phyloP scores from a whole-genome alignment of 139 green algal species.

The Chlamydomonas sphaeroides region DNA sequence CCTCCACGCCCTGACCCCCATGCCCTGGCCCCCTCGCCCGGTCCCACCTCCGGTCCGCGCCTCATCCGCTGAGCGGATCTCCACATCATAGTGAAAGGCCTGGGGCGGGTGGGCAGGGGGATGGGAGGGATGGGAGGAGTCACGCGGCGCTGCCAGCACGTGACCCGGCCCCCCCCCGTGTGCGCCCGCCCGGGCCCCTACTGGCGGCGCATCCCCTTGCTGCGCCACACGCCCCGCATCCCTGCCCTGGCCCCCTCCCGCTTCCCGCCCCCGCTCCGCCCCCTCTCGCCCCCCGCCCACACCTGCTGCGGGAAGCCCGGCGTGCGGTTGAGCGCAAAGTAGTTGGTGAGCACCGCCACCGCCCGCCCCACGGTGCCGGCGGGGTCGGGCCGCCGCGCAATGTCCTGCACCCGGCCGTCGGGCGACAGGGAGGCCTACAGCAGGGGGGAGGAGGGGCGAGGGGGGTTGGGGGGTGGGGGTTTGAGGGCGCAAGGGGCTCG shows the following conservation, averaged over 20 bases:
- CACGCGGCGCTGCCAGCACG: too few species aligned
- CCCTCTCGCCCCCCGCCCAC: not conserved
- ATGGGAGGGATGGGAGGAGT: not conserved
- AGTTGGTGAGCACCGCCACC: slow-evolving; percentile 14
- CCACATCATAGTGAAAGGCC: slow-evolving; percentile 38
- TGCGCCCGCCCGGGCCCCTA: not conserved
- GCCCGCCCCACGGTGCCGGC: not conserved
- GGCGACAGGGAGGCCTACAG: not conserved
- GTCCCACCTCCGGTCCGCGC: not conserved
- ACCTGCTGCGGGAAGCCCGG: not conserved
- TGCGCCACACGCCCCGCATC: too few species aligned
- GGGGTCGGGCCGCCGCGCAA: slow-evolving; percentile 1
- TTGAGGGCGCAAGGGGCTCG: not conserved
- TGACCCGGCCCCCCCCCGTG: not conserved
- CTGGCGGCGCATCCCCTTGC: too few species aligned
- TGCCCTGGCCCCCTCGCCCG: not conserved
- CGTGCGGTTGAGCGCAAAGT: slow-evolving; percentile 5
- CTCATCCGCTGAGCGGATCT: slow-evolving; percentile 2
- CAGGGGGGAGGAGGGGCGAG: not conserved
- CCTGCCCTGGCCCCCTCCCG: too few species aligned
- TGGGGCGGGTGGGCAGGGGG: not conserved
- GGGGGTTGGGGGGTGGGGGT: not conserved
- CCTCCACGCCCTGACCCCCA: too few species aligned
- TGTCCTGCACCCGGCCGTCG: slow-evolving; percentile 6
- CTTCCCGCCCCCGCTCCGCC: not conserved